Evolutionary conservation across 352 stramenopile genomes (phyloP).

Genomic region (Globisporangium ultimum): DNA sequence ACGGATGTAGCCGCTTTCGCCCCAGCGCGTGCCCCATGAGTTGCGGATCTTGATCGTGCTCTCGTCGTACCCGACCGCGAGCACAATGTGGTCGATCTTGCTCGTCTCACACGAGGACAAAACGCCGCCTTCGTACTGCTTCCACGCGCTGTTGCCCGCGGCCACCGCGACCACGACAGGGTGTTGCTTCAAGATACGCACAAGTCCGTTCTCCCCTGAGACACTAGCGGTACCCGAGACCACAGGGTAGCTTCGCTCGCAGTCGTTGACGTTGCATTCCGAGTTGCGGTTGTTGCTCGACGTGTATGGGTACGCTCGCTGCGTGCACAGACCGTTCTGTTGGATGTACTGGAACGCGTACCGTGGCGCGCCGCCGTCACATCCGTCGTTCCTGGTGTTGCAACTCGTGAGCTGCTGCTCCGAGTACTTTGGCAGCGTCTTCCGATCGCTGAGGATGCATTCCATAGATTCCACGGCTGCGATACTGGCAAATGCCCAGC

Average conservation of each 20-base stretch:
- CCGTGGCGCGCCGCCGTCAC: conserved; percentile 86
- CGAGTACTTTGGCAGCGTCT: conserved; percentile 71
- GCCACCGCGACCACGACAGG: conserved; percentile 94
- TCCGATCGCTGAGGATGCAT: conserved; percentile 71
- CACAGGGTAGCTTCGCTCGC: conserved; percentile 27
- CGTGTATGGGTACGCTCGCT: conserved; percentile 81
- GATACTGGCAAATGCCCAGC: conserved; percentile 95
- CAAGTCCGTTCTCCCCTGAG: conserved; percentile 61
- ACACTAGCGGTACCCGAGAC: conserved; percentile 65
- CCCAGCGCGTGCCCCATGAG: conserved; percentile 94
- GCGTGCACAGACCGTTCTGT: conserved; percentile 71
- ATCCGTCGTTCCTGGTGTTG: conserved; percentile 84
- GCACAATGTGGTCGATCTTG: conserved; percentile 95
- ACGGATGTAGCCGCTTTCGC: conserved; percentile 92
- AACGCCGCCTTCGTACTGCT: conserved; percentile 95
- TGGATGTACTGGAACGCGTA: conserved; percentile 93
- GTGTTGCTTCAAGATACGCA: conserved; percentile 83
- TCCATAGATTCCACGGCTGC: conserved; percentile 88
- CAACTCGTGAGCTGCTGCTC: conserved; percentile 93
- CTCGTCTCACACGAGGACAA: conserved; percentile 65
- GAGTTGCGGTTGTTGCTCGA: conserved; percentile 24
- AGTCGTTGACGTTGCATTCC: conserved; percentile 27
- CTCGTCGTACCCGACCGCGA: conserved; percentile 93
- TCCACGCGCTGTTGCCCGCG: conserved; percentile 91
- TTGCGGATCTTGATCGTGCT: conserved; percentile 96